Percentiles rank a stretch among this genome's conserved stretches.
Conservation (phyloP, 192 early-diverging fungal species). For the Coemansia sp. region DNA sequence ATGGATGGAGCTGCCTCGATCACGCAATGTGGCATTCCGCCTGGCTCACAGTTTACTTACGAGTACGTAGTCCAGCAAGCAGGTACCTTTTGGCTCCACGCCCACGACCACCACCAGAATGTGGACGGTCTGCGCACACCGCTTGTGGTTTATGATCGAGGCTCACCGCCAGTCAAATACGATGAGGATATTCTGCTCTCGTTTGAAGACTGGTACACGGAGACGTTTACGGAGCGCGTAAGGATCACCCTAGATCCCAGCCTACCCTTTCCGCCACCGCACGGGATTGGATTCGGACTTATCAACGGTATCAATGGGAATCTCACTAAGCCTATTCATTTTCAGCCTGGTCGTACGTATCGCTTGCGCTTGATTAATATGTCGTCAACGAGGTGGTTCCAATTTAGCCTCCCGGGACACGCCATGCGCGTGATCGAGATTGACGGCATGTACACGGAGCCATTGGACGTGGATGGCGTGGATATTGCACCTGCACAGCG, state of each 20-base stretch:
- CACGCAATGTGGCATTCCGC: constrained; percentile 76
- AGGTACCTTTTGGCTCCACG: constrained; percentile 85
- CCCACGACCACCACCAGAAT: constrained; percentile 69
- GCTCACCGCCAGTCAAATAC: constrained; percentile 56
- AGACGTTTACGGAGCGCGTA: constrained; percentile 56
- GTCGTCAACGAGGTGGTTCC: constrained; percentile 64
- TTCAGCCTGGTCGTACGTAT: constrained; percentile 74
- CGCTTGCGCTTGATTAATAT: constrained; percentile 80
- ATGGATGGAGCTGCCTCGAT: constrained; percentile 69
- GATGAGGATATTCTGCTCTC: constrained; percentile 66
- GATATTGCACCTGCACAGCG: constrained; percentile 72
- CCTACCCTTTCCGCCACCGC: constrained; percentile 60
- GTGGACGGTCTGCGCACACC: constrained; percentile 75
- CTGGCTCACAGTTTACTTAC: constrained; percentile 66
- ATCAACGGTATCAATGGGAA: constrained; percentile 52
- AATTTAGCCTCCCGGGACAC: constrained; percentile 76
- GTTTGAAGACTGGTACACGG: constrained; percentile 72
- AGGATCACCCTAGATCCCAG: constrained; percentile 52
- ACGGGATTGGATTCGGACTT: constrained; percentile 55
- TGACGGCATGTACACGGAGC: constrained; percentile 68
- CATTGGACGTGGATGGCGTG: constrained; percentile 56
- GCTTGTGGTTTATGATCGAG: constrained; percentile 64
- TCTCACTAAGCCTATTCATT: constrained; percentile 55
- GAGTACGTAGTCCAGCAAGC: constrained; percentile 62
- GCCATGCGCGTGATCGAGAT: constrained; percentile 74